Base-by-base conservation (phyloP, 176 grass and related monocot genomes). In the Musa troglodytarum region DNA sequence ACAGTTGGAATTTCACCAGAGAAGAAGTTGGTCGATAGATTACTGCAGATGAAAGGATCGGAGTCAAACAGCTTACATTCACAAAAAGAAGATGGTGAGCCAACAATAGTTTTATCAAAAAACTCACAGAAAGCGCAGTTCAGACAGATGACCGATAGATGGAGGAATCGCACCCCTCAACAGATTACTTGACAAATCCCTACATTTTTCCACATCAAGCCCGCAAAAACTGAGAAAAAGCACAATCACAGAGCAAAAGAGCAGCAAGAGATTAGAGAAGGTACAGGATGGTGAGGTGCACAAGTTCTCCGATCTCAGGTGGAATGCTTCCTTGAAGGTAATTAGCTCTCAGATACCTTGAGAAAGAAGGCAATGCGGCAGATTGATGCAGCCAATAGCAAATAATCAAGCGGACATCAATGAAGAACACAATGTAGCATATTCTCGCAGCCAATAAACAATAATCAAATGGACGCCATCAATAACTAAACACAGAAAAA, bases 301-400 rank as follows among this genome's bases (percentile, higher is more conserved):
- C 2, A 10, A 99, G 88, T 65, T 88, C 82, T 43, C 95, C 91
- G 64, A 99, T 84, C 78, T 91, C 90, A 5, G 95, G 85, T 55
- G 95, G 95, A 61, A 99, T 81, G 3, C 83, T 91, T 59, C 95
- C 95, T 99, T 99, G 95, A 54, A 99, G 83, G 79, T 99, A 94
- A 83, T 99, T 99, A 13, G 90, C 88, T 73, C 95, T 89, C 55
- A 94, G 75, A 79, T 94, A 99, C 65, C 95, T 99, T 69, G 53
- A 82, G 2, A 43, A 21, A 59, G 9, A 22, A 49, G 49, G 68
- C 9, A 66, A 71, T 9, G n/a, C n/a, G 15, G 3, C 16, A 61
- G 2, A 68, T 82, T 22, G 11, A 26, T 10, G 8, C 7, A 25
- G 12, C 10, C 4, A 26, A 26, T 2, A 22, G 3, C n/a, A 10